Percentiles rank a stretch among this genome's conserved stretches.
phyloP scores from a whole-genome alignment of 306 rosid species.

The Clitoria ternatea region DNA sequence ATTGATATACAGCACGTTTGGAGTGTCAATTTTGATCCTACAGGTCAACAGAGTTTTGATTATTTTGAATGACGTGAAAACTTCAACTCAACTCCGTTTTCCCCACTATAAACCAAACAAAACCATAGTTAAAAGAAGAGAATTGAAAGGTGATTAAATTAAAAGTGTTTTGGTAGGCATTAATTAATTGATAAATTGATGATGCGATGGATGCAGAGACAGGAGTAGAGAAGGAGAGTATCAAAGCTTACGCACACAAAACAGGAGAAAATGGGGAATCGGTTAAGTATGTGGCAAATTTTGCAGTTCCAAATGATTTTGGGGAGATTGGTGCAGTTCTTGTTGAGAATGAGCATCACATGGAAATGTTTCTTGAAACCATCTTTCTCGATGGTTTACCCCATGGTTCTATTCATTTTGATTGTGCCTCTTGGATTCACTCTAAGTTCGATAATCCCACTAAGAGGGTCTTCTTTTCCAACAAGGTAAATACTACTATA shows the following conservation, averaged over 20 bases:
- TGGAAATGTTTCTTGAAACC: conserved; percentile 56
- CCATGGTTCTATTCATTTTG: conserved; percentile 23
- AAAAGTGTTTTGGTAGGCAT: not conserved
- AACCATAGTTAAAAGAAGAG: too few species aligned
- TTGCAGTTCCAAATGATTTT: conserved; percentile 49
- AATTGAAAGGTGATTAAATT: too few species aligned
- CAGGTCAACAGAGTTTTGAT: too few species aligned
- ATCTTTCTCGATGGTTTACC: conserved; percentile 41
- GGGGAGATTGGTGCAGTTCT: conserved; percentile 61
- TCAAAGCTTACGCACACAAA: conserved; percentile 52
- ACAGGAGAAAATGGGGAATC: conserved; percentile 7
- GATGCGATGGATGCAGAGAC: conserved; percentile 46
- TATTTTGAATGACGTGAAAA: too few species aligned
- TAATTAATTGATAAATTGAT: not conserved
- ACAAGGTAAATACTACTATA: conserved; percentile 40
- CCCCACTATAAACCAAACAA: too few species aligned
- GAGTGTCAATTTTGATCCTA: too few species aligned
- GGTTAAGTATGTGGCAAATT: conserved; percentile 44
- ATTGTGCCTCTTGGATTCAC: conserved; percentile 63
- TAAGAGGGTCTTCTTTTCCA: conserved; percentile 56
- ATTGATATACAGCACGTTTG: too few species aligned
- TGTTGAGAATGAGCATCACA: conserved; percentile 70
- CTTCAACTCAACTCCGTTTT: too few species aligned
- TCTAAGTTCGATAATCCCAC: conserved; percentile 50
- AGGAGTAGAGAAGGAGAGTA: conserved; percentile 44